These are phyloP conservation scores for Annulohypoxylon nitens DNA, from an alignment of 495 filamentous ascomycete species.

Conservation along the genomic window DNA sequence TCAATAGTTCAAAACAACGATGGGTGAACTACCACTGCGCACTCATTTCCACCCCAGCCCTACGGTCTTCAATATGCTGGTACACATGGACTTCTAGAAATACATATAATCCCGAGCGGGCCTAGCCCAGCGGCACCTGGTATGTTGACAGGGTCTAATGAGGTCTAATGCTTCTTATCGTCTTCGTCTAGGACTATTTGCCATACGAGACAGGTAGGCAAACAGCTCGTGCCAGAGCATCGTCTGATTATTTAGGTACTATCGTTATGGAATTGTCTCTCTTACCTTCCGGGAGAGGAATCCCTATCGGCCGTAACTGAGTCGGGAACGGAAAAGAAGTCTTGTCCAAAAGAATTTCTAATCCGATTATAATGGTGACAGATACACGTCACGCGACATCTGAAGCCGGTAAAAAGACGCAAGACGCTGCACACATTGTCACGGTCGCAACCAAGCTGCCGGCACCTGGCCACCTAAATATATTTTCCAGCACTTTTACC, in stretches of 20 bases:
- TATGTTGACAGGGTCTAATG: slow-evolving; percentile 1
- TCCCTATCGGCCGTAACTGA: background rate
- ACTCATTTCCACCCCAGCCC: slow-evolving; percentile 15
- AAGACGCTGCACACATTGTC: no score
- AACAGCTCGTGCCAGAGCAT: background rate
- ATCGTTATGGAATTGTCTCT: background rate
- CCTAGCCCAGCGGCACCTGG: background rate
- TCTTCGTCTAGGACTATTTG: background rate
- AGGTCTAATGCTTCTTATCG: slow-evolving; percentile 2
- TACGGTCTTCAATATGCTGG: slow-evolving; percentile 8
- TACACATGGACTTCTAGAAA: slow-evolving; percentile 4
- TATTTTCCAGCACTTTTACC: slow-evolving; percentile 7
- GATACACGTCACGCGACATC: background rate
- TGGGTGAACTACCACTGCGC: slow-evolving; percentile 4
- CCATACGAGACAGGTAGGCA: background rate
- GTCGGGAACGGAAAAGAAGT: background rate
- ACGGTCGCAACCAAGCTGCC: slow-evolving; percentile 6
- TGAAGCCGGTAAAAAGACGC: slow-evolving; percentile 1
- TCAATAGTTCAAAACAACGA: slow-evolving; percentile 1
- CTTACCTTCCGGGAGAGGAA: background rate
- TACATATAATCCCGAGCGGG: slow-evolving; percentile 1
- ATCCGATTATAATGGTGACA: background rate
- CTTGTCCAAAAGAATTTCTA: background rate
- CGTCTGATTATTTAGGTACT: background rate
- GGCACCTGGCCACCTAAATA: background rate